These are phyloP conservation scores for Carpinus viminea DNA, from an alignment of 306 rosid species.

Conservation along the genomic window DNA sequence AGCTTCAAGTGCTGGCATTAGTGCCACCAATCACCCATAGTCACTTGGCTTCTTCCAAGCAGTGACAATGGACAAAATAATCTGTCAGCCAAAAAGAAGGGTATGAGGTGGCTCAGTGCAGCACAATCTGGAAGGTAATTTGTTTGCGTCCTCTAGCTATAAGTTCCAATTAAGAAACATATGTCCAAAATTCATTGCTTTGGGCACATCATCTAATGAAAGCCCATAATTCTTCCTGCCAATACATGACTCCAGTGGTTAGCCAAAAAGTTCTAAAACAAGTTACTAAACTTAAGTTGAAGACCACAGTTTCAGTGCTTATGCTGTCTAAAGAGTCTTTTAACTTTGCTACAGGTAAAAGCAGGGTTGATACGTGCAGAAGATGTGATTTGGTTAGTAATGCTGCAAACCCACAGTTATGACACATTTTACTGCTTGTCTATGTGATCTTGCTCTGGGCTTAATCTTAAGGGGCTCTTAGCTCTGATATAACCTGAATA, in stretches of 20 bases:
- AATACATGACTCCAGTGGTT: not conserved
- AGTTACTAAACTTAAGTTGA: not conserved
- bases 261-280: not conserved
- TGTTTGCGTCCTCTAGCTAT: too few relatives aligned
- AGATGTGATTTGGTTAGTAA: not conserved
- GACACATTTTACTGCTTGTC: not conserved
- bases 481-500: not conserved
- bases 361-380: not conserved
- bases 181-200: not conserved
- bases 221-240: not conserved
- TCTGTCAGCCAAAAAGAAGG: too few relatives aligned
- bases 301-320: not conserved
- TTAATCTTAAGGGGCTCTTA: not conserved
- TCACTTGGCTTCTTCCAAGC: too few relatives aligned
- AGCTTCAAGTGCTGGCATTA: constrained; percentile 66
- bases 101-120: too few relatives aligned
- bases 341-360: not conserved
- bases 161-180: not conserved
- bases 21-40: constrained; percentile 87
- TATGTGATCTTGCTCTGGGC: not conserved
- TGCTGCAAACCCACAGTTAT: not conserved
- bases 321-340: not conserved
- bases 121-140: too few relatives aligned
- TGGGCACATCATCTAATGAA: not conserved
- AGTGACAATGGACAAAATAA: too few relatives aligned